Evolutionary conservation across 1,139 yeast species (phyloP).

Genomic region (Yamadazyma conglobata): DNA sequence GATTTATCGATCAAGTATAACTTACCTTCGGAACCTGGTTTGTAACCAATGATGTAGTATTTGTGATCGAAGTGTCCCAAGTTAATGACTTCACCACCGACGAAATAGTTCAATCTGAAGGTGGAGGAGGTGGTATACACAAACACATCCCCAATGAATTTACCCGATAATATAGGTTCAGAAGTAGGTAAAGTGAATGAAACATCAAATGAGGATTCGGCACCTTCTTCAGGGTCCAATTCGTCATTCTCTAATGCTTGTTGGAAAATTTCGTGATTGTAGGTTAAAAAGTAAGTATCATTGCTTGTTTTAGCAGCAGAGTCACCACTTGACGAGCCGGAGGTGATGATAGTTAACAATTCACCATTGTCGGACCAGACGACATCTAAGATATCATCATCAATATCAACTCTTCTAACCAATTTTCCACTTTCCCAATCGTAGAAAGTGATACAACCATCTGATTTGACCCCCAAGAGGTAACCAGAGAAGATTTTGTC

Average conservation of each 20-base stretch:
- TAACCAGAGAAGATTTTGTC: constrained; percentile 87
- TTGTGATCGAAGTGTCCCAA: constrained; percentile 91
- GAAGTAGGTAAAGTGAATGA: constrained; percentile 66
- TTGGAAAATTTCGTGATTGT: constrained; percentile 62
- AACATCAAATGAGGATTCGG: constrained; percentile 81
- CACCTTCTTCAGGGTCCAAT: constrained; percentile 80
- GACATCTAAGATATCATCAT: constrained; percentile 69
- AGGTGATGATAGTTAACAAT: constrained; percentile 69
- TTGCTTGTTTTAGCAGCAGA: constrained; percentile 35
- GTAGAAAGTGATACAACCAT: constrained; percentile 79
- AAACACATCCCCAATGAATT: constrained; percentile 97
- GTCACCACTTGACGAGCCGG: constrained; percentile 19
- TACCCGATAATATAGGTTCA: constrained; percentile 82
- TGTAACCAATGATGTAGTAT: constrained; percentile 83
- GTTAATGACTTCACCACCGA: constrained; percentile 90
- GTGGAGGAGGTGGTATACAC: constrained; percentile 78
- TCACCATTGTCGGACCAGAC: constrained; percentile 96
- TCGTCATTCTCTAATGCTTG: constrained; percentile 58
- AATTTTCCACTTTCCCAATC: constrained; percentile 89
- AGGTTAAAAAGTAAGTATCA: constrained; percentile 77
- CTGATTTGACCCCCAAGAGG: constrained; percentile 75
- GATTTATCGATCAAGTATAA: constrained; percentile 91
- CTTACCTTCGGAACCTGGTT: constrained; percentile 78
- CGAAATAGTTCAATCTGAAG: constrained; percentile 87
- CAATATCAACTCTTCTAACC: constrained; percentile 80